These are phyloP conservation scores for Asparagopsis taxiformis DNA, from an alignment of 31 red algal genomes.

Conservation along the genomic window DNA sequence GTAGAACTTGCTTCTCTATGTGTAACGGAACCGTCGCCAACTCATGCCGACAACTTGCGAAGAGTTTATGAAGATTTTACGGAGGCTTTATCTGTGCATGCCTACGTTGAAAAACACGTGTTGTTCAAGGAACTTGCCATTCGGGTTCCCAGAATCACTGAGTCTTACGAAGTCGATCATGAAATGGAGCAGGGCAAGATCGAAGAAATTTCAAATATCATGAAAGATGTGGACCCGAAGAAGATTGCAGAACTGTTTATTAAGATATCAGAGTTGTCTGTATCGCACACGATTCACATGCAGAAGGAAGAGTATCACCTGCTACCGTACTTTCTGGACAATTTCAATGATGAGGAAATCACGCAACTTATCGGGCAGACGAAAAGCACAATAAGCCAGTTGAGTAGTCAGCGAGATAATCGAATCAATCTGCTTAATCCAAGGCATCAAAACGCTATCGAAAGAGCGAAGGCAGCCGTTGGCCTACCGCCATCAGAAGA, in stretches of 20 bases:
- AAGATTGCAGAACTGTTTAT: conserved; percentile 67
- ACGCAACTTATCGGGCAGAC: conserved; percentile 51
- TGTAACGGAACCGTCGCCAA: conserved; percentile 31
- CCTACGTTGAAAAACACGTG: conserved; percentile 56
- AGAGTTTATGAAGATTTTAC: conserved; percentile 58
- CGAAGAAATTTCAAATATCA: conserved; percentile 61
- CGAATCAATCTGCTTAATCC: conserved; percentile 63
- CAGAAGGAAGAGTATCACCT: conserved; percentile 68
- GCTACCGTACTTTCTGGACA: conserved; percentile 66
- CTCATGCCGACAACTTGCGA: conserved; percentile 36
- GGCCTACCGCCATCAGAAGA: no score
- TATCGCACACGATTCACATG: conserved; percentile 43
- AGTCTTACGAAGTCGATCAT: conserved; percentile 64
- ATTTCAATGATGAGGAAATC: conserved; percentile 53
- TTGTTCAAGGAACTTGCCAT: conserved; percentile 49
- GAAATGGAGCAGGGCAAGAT: conserved; percentile 47
- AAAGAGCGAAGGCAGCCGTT: conserved; percentile 46
- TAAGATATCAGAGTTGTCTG: conserved; percentile 49
- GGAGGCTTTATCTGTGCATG: conserved; percentile 52
- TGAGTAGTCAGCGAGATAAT: not conserved
- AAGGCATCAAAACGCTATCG: conserved; percentile 62
- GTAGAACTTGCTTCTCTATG: conserved; percentile 59
- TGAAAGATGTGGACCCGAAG: conserved; percentile 49
- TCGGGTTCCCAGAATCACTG: conserved; percentile 54
- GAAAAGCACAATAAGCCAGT: conserved; percentile 42